phyloP scores from a whole-genome alignment of 306 rosid genomes.

The Trichosanthes cucumerina region DNA sequence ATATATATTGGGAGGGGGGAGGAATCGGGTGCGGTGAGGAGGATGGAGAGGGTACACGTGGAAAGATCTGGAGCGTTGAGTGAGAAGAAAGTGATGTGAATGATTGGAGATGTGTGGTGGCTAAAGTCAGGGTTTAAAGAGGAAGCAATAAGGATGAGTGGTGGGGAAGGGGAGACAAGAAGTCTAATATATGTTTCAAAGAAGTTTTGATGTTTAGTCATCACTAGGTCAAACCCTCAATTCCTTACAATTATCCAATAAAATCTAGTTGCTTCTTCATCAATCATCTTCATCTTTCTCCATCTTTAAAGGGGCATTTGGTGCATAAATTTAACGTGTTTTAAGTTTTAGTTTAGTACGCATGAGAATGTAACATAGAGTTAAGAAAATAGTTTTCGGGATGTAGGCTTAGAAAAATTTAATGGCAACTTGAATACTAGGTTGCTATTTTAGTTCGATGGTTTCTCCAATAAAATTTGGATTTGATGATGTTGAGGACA shows the following conservation, averaged over 20 bases:
- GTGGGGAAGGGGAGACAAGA: constrained; percentile 2
- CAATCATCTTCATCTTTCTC: not conserved
- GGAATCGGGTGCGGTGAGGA: not conserved
- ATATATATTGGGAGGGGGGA: not conserved
- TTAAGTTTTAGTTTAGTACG: not conserved
- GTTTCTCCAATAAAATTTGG: not conserved
- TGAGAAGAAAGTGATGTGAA: not conserved
- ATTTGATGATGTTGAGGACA: too few species aligned
- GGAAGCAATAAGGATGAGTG: not conserved
- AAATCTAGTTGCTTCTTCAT: not conserved
- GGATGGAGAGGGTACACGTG: not conserved
- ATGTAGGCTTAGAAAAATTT: too few species aligned
- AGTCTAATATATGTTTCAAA: not conserved
- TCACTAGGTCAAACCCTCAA: constrained; percentile 1
- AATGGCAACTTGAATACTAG: too few species aligned
- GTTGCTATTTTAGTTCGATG: too few species aligned
- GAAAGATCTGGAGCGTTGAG: not conserved
- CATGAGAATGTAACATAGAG: too few species aligned
- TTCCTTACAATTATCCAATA: too few species aligned
- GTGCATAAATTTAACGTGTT: too few species aligned
- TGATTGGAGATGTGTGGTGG: constrained; percentile 4
- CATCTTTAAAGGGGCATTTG: not conserved
- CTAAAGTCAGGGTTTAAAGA: not conserved
- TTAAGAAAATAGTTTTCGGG: not conserved
- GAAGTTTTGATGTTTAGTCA: not conserved